Base-by-base conservation (phyloP, 2,329 filamentous ascomycete species). In the Monilinia fructicola region DNA sequence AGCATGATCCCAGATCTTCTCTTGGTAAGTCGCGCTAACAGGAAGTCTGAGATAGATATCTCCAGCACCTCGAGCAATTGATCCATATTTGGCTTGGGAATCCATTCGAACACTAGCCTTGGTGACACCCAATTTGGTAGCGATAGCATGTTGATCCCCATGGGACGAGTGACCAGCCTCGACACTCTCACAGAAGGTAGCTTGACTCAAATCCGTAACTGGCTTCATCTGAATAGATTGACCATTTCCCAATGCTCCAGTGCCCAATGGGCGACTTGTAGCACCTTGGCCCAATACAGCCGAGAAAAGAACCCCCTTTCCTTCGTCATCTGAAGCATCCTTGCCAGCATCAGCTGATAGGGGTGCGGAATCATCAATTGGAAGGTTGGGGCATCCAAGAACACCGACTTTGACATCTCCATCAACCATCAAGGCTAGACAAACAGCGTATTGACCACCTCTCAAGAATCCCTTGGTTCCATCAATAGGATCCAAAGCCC, bases 1-100 rank as follows among this genome's bases (percentile, higher is more conserved):
- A 23, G 95, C 95, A 78, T 99, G 95, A 77, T 99, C 95, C 95
- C 95, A 99, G 73, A 99, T 99, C 86, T 99, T 99, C 84, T 99
- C 95, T 78, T 96, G 88, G 81, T 99, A 99, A 64, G 90, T 89
- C 73, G 89, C 90, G 77, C 87, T 90, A 6, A 92, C 90, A 4
- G 95, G 95, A 67, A 99, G 81, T 64, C 96, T 87, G 67, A 99
- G 85, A 80, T 99, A 99, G 71, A 99, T 89, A 76, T 99, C 95
- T 60, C 93, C 95, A 6, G 93, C 93, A 55, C 95, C 95, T 70
- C 95, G 85, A 46, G 95, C 95, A 77, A 99, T 96, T 46, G 91
- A 95, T 69, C 90, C 94, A 80, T 99, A 99, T 80, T 99, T 99
- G 73, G 95, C 94, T 80, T 99, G 95, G 63, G 92, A 96, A 81